phyloP scores from a whole-genome alignment of 306 rosid species.

The Senna siamea region DNA sequence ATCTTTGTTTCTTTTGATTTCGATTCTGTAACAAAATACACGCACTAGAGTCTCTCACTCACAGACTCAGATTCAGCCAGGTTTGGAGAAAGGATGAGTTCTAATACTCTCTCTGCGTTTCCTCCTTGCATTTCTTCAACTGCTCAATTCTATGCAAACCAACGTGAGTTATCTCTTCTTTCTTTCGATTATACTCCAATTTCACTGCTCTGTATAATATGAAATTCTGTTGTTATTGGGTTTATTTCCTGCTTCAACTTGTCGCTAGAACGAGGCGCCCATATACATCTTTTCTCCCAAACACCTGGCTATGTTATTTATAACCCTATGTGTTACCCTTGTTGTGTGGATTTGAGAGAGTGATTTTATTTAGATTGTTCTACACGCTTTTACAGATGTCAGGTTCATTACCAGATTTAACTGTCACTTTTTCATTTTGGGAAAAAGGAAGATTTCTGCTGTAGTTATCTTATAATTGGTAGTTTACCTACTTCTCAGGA shows the following conservation, averaged over 20 bases:
- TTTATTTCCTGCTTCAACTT: neutral
- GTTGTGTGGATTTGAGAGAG: neutral
- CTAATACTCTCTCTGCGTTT: neutral
- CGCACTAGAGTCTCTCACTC: no score
- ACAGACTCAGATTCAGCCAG: neutral
- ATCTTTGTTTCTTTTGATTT: no score
- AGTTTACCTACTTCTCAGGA: neutral
- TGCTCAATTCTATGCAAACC: neutral
- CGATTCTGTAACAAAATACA: no score
- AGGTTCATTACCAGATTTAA: neutral
- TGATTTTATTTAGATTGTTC: neutral
- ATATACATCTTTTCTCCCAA: neutral
- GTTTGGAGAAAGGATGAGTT: neutral
- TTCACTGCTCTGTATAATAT: neutral
- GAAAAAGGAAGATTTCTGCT: neutral
- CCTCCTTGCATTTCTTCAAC: slow-evolving; percentile 7
- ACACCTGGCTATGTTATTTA: neutral
- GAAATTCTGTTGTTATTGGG: neutral
- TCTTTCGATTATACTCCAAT: neutral
- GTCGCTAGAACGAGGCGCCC: neutral
- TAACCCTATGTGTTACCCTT: neutral
- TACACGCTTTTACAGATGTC: neutral
- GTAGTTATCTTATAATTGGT: neutral
- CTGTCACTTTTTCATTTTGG: neutral
- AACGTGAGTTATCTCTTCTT: slow-evolving; percentile 10